Conservation (phyloP, 1,139 yeast genomes). For the Debaryomyces robertsiae region DNA sequence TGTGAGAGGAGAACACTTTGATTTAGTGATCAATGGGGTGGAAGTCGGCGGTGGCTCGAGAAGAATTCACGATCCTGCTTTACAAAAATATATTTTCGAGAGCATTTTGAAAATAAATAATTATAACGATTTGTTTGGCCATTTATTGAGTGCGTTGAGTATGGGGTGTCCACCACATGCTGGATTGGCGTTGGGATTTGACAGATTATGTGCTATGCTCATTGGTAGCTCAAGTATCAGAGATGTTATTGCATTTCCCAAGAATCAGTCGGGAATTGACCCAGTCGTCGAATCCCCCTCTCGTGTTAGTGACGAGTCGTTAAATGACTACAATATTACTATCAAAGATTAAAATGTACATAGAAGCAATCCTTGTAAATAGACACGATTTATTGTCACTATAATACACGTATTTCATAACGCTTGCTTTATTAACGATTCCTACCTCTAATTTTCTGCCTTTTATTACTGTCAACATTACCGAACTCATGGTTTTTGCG, state of each 20-base stretch:
- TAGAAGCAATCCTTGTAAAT: conserved; percentile 11
- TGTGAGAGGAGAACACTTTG: conserved; percentile 93
- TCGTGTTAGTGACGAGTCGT: conserved; percentile 48
- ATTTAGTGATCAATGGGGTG: conserved; percentile 88
- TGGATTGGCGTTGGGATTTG: conserved; percentile 94
- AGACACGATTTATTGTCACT: conserved; percentile 8
- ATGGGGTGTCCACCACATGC: conserved; percentile 99
- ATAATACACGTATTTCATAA: conserved; percentile 1
- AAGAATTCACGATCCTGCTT: conserved; percentile 82
- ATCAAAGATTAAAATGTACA: conserved; percentile 13
- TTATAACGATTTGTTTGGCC: conserved; percentile 76
- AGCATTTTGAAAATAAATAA: conserved; percentile 57
- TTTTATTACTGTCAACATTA: conserved; percentile 18
- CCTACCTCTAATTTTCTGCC: conserved; percentile 34
- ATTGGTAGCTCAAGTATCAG: conserved; percentile 74
- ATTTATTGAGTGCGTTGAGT: conserved; percentile 74
- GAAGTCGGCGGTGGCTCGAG: conserved; percentile 98
- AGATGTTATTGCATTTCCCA: conserved; percentile 96
- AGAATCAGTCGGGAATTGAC: conserved; percentile 85
- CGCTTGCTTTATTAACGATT: conserved; percentile 18
- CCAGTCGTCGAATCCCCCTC: conserved; percentile 88
- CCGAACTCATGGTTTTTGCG: conserved; percentile 25
- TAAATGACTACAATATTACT: conserved; percentile 53
- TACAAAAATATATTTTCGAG: conserved; percentile 72
- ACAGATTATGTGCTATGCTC: conserved; percentile 88